Evolutionary conservation across 176 grass and related monocot genomes (phyloP).

Genomic region (Phoenix dactylifera): DNA sequence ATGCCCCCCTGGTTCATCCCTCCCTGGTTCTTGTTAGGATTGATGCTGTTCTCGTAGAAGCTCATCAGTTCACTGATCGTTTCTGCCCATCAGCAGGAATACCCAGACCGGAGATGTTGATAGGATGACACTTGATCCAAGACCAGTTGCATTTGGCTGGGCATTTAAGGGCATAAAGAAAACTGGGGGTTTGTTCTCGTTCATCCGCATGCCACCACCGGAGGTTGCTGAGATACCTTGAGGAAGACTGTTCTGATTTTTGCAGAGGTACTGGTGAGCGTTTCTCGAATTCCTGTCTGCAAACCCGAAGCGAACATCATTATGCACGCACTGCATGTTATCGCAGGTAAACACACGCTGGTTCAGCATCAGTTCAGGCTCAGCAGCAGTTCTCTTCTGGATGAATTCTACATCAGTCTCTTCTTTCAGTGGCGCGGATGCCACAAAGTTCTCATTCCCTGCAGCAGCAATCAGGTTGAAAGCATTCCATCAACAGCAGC

Average conservation of each 20-base stretch:
- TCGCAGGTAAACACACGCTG: constrained; percentile 64
- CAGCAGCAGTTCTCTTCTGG: constrained; percentile 47
- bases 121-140: constrained; percentile 13
- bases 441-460: constrained; percentile 44
- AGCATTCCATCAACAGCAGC: constrained; percentile 7
- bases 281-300: constrained; percentile 64
- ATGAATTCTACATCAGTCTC: constrained; percentile 59
- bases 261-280: constrained; percentile 66
- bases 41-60: constrained; percentile 52
- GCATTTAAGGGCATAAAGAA: constrained; percentile 36
- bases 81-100: constrained; percentile 56
- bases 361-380: constrained; percentile 45
- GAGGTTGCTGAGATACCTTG: background rate
- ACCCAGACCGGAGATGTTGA: constrained; percentile 40
- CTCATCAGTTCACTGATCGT: constrained; percentile 72
- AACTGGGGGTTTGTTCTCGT: constrained; percentile 51
- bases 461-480: constrained; percentile 13
- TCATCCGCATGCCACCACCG: constrained; percentile 4
- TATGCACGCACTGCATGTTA: constrained; percentile 62
- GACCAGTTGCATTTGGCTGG: constrained; percentile 21
- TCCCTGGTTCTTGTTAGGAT: constrained; percentile 34
- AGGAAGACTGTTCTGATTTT: constrained; percentile 35
- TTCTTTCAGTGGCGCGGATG: constrained; percentile 49
- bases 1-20: background rate
- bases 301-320: constrained; percentile 49